Evolutionary conservation across 768 basidiomycete species (phyloP), one percentile per base, ranked within the genome.

Genomic region (Mycena kentingensis): DNA sequence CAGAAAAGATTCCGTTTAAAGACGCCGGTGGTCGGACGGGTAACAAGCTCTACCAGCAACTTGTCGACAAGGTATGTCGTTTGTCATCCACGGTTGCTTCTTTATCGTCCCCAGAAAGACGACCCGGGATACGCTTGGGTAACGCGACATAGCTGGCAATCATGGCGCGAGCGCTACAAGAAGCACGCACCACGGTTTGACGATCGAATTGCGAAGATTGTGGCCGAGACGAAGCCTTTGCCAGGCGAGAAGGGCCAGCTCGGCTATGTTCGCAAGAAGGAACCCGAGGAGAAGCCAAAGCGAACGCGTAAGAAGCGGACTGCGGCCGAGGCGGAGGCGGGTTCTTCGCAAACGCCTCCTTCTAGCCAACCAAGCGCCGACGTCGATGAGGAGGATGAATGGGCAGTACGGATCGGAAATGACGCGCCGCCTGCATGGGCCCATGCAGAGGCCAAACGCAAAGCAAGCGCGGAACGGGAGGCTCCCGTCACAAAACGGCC

Each of bases 121-220:
- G 85, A 90, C 55, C 84, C 88, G 2, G 87, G 88, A 56, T 90
- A 82, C 61, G 74, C 79, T 0, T 92, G 90, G 90, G 90, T 90
- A 18, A 77, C 74, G 22, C 83, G 89, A 15, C 90, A 93, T 65
- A 90, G 89, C 2, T 93, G 90, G 90, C 88, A 91, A 58, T 93
- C 90, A 15, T 93, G 90, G 90, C 81, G 90, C 24, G 90, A 93
- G 63, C 77, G 90, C 25, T 93, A 93, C 73, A 91, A 92, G 74
- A 92, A 92, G 69, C 87, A 93, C 54, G 73, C 87, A 0, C 64
- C 70, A 6, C 82, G 88, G 10, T 76, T 92, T 31, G 88, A 92
- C 62, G 63, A 63, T 11, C 68, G 80, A 48, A 91, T 93, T 46
- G 67, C 81, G 2, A 71, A 72, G 4, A 83, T 90, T 12, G 88